phyloP scores from a whole-genome alignment of 2,329 filamentous ascomycete genomes.

The Zymoseptoria tritici region DNA sequence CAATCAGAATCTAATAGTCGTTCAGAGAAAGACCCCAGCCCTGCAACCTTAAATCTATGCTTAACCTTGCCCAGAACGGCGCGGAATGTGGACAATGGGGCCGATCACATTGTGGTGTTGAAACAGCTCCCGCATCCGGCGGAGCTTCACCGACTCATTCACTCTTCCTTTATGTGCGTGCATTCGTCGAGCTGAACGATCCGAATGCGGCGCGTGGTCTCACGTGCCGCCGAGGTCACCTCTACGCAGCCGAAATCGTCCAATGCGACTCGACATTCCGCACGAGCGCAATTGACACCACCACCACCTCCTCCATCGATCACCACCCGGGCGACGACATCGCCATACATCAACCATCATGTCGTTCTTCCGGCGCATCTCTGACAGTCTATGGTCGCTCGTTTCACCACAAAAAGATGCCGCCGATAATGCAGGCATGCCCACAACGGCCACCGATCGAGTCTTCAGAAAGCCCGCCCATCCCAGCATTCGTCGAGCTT shows the following conservation, averaged over 20 bases:
- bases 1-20: not conserved
- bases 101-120: not conserved
- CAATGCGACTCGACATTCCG: not conserved
- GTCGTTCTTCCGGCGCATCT: slow-evolving; percentile 26
- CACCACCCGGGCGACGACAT: not conserved
- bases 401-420: slow-evolving; percentile 36
- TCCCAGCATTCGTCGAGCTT: slow-evolving; percentile 5
- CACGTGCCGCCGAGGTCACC: not conserved
- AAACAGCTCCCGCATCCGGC: not conserved
- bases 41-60: not conserved
- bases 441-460: slow-evolving; percentile 10
- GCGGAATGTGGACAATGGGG: not conserved
- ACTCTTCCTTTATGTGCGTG: not conserved
- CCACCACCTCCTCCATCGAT: not conserved
- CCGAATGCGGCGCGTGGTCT: not conserved
- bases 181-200: not conserved
- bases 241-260: not conserved
- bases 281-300: not conserved
- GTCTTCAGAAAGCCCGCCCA: slow-evolving; percentile 29
- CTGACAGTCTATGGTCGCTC: slow-evolving; percentile 35
- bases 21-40: not conserved
- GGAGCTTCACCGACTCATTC: not conserved
- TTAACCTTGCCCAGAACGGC: not conserved
- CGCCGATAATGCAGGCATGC: slow-evolving; percentile 25
- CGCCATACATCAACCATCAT: slow-evolving; percentile 2